Conservation (phyloP, 2,329 filamentous ascomycete genomes). For the Grosmannia serpens region DNA sequence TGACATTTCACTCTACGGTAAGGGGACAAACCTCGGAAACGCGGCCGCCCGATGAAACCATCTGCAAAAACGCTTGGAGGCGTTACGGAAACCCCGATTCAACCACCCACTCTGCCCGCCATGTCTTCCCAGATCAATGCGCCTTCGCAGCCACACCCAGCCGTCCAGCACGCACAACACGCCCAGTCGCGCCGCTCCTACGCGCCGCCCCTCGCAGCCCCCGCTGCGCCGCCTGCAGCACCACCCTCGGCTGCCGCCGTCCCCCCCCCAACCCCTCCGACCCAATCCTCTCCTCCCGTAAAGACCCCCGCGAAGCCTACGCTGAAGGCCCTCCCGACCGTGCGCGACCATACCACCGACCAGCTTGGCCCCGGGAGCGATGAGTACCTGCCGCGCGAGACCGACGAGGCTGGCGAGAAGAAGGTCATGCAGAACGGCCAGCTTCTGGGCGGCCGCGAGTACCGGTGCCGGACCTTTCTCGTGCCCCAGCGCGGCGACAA, state of each 20-base stretch:
- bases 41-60: slow-evolving; percentile 50
- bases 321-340: slow-evolving; percentile 88
- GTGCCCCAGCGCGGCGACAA: slow-evolving; percentile 87
- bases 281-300: slow-evolving; percentile 52
- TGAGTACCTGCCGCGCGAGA: slow-evolving; percentile 89
- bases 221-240: slow-evolving; percentile 27
- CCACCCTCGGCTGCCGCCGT: slow-evolving; percentile 29
- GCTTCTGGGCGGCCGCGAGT: slow-evolving; percentile 71
- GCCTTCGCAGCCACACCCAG: slow-evolving; percentile 5
- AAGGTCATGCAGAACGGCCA: slow-evolving; percentile 82
- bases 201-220: slow-evolving; percentile 22
- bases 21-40: slow-evolving; percentile 43
- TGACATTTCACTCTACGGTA: neutral
- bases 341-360: slow-evolving; percentile 93
- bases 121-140: slow-evolving; percentile 9
- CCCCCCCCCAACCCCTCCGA: slow-evolving; percentile 21
- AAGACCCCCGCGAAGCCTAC: slow-evolving; percentile 71
- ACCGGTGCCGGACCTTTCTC: slow-evolving; percentile 85
- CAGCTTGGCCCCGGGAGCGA: slow-evolving; percentile 82
- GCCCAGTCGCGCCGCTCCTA: slow-evolving; percentile 1
- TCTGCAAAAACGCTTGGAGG: slow-evolving; percentile 33
- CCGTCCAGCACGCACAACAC: neutral
- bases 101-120: slow-evolving; percentile 7
- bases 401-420: slow-evolving; percentile 84
- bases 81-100: slow-evolving; percentile 44